Percentiles rank a stretch among this genome's conserved stretches.
These are phyloP conservation scores for Scheffersomyces amazonensis DNA, from an alignment of 805 yeast species.

Conservation along the genomic window DNA sequence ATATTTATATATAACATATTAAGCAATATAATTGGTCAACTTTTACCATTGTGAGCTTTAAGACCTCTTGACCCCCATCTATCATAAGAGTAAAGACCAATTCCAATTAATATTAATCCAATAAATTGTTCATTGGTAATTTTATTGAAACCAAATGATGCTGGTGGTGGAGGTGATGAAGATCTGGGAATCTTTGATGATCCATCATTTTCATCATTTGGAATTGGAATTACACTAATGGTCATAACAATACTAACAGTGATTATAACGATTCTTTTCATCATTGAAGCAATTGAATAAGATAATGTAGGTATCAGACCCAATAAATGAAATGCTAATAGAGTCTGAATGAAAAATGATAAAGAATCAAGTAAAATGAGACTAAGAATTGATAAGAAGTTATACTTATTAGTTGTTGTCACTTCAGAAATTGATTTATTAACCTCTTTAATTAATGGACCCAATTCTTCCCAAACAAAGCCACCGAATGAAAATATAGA, in stretches of 20 bases:
- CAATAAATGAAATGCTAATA: conserved; percentile 76
- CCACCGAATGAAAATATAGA: conserved; percentile 69
- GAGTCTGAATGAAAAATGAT: conserved; percentile 75
- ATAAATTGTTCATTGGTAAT: conserved; percentile 43
- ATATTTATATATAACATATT: not conserved
- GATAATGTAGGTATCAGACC: conserved; percentile 82
- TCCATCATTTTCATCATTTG: not conserved
- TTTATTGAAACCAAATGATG: conserved; percentile 18
- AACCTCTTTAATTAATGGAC: conserved; percentile 20
- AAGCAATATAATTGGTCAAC: not conserved
- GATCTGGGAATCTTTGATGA: no score
- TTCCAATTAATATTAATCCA: conserved; percentile 50
- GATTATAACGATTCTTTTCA: conserved; percentile 85
- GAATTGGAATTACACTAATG: conserved; percentile 37
- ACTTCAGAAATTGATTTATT: conserved; percentile 7
- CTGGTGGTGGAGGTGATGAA: conserved; percentile 2
- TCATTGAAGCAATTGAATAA: conserved; percentile 81
- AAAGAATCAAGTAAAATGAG: conserved; percentile 64
- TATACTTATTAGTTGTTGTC: conserved; percentile 2
- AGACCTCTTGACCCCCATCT: conserved; percentile 49
- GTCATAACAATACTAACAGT: conserved; percentile 63
- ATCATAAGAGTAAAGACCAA: conserved; percentile 63
- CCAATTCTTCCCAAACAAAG: conserved; percentile 64
- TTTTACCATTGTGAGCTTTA: conserved; percentile 8
- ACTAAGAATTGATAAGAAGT: conserved; percentile 38